Conservation (phyloP, 371 early-diverging fungal species). For the Mucor plumbeus region DNA sequence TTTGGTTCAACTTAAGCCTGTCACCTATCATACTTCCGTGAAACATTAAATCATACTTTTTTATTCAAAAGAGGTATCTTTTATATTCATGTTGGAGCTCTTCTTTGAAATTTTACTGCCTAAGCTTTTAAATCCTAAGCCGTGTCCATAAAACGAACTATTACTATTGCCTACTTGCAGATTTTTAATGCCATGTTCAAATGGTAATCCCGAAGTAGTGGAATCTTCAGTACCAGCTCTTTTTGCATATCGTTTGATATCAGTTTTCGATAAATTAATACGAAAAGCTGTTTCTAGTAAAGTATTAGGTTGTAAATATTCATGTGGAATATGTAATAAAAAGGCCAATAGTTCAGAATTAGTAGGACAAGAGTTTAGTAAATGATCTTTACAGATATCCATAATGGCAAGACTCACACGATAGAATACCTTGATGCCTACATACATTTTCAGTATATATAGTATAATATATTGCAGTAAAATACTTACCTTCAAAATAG, state of each 20-base stretch:
- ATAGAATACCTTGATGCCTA: slow-evolving; percentile 83
- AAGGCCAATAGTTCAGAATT: slow-evolving; percentile 76
- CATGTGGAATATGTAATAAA: slow-evolving; percentile 84
- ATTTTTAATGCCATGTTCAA: slow-evolving; percentile 53
- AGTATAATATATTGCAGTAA: not conserved
- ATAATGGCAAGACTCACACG: slow-evolving; percentile 84
- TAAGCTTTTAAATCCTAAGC: slow-evolving; percentile 20
- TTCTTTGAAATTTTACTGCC: slow-evolving; percentile 24
- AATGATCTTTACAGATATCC: slow-evolving; percentile 65
- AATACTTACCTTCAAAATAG: slow-evolving; percentile 70
- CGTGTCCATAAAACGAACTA: slow-evolving; percentile 15
- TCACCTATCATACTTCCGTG: not conserved
- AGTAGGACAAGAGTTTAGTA: slow-evolving; percentile 78
- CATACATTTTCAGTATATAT: not conserved
- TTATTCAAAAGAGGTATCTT: not conserved
- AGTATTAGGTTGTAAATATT: slow-evolving; percentile 68
- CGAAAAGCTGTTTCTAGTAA: slow-evolving; percentile 73
- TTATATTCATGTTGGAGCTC: slow-evolving; percentile 17
- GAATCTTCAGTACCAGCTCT: slow-evolving; percentile 45
- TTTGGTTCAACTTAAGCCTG: not conserved
- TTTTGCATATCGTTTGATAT: slow-evolving; percentile 52
- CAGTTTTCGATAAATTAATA: slow-evolving; percentile 64
- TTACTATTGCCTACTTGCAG: slow-evolving; percentile 38
- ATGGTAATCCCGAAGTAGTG: slow-evolving; percentile 42
- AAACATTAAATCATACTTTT: too few relatives aligned